A percentile compares a stretch with the other conserved stretches of the same genome.
Conservation (phyloP, 192 early-diverging fungal genomes). For the Coemansia sp. region DNA sequence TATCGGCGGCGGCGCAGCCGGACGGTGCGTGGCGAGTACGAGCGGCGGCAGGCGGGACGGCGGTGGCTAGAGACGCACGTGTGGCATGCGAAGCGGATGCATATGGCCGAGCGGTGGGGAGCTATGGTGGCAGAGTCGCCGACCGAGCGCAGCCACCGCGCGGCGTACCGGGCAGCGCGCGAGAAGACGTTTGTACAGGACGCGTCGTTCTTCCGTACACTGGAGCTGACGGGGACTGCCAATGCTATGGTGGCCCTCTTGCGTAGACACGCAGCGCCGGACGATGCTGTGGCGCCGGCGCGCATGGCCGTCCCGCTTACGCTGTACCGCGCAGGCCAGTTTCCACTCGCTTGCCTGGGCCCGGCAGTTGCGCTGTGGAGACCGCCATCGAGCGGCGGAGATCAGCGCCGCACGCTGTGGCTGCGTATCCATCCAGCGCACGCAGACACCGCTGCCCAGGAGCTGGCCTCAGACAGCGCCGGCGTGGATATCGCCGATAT, state of each 20-base stretch:
- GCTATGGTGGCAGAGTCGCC: constrained; percentile 68
- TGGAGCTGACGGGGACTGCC: constrained; percentile 69
- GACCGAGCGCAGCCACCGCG: constrained; percentile 81
- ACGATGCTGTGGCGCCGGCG: constrained; percentile 9
- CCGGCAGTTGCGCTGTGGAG: constrained; percentile 82
- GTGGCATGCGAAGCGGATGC: constrained; percentile 98
- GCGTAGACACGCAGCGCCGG: constrained; percentile 61
- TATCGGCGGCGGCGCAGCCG: constrained; percentile 48
- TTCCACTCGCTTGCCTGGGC: constrained; percentile 59
- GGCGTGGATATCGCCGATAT: constrained; percentile 51
- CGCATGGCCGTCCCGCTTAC: constrained; percentile 34
- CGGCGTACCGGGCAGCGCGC: constrained; percentile 74
- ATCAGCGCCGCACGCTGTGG: constrained; percentile 62
- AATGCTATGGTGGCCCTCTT: constrained; percentile 58
- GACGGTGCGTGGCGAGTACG: constrained; percentile 35
- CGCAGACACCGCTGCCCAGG: constrained; percentile 49
- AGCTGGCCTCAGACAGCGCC: constrained; percentile 19
- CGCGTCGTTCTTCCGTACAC: constrained; percentile 73
- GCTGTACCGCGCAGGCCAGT: constrained; percentile 34
- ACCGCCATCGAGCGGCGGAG: constrained; percentile 34
- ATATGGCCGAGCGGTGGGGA: constrained; percentile 87
- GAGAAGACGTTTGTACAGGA: constrained; percentile 83
- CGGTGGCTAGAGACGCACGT: constrained; percentile 97
- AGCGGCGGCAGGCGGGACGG: constrained; percentile 57
- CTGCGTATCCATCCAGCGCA: constrained; percentile 81